A percentile compares a stretch with the other conserved stretches of the same genome.
phyloP scores from a whole-genome alignment of 2,329 filamentous ascomycete genomes.

The Chrysoporthe deuterocubensis region DNA sequence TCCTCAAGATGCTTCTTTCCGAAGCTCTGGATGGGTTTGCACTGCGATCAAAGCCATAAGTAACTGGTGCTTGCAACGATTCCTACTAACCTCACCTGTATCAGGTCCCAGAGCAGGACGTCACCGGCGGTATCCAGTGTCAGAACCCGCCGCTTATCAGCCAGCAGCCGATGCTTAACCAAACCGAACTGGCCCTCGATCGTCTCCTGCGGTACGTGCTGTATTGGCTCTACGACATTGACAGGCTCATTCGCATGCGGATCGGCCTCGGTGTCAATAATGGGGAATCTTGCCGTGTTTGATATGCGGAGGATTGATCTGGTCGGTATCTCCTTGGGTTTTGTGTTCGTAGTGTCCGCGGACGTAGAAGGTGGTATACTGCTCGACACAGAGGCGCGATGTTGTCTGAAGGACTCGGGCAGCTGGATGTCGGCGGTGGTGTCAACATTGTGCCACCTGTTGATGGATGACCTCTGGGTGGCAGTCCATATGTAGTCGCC shows the following conservation, averaged over 20 bases:
- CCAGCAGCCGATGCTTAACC: constrained; percentile 90
- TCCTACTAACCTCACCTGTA: constrained; percentile 62
- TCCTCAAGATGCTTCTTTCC: constrained; percentile 94
- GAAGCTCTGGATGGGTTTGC: constrained; percentile 85
- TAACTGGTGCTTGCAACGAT: constrained; percentile 4
- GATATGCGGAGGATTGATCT: constrained; percentile 82
- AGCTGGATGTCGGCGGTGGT: constrained; percentile 73
- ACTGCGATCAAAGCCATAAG: constrained; percentile 54
- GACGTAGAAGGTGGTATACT: constrained; percentile 43
- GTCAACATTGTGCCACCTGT: constrained; percentile 87
- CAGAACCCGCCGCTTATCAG: constrained; percentile 85
- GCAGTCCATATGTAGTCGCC: constrained; percentile 87
- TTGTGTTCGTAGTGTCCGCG: constrained; percentile 38
- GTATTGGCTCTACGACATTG: constrained; percentile 63
- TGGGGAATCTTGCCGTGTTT: constrained; percentile 78
- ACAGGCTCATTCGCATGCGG: constrained; percentile 39
- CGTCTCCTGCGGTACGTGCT: constrained; percentile 73
- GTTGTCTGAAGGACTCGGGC: constrained; percentile 57
- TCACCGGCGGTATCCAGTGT: constrained; percentile 95
- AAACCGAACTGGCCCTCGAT: constrained; percentile 95
- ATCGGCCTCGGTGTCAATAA: constrained; percentile 58
- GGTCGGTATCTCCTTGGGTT: constrained; percentile 71
- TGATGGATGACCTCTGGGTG: constrained; percentile 88
- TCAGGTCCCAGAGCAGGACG: constrained; percentile 91
- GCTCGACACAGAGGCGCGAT: constrained; percentile 50